Evolutionary conservation across 2,329 filamentous ascomycete species (phyloP).

Genomic region (Fusarium piperis): DNA sequence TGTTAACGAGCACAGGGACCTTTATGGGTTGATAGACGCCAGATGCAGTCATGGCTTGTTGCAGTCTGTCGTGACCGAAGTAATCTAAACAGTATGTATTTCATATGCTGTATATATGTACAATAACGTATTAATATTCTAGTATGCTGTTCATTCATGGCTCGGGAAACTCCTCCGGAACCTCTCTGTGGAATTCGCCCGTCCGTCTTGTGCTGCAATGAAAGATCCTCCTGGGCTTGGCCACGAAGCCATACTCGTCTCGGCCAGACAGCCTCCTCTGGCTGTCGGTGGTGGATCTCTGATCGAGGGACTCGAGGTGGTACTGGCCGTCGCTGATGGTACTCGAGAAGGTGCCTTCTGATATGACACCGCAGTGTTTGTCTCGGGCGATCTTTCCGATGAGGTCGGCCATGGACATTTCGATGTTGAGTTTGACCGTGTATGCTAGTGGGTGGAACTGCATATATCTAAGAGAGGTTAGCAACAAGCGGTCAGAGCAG

Average conservation of each 20-base stretch:
- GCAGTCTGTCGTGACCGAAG: neutral
- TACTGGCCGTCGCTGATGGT: slow-evolving; percentile 20
- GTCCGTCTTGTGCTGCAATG: slow-evolving; percentile 10
- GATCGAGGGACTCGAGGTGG: slow-evolving; percentile 7
- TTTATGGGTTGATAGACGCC: neutral
- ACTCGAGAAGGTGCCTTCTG: slow-evolving; percentile 31
- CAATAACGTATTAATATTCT: neutral
- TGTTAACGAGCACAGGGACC: no score
- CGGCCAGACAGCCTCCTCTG: neutral
- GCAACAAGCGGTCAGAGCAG: neutral
- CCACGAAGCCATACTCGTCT: neutral
- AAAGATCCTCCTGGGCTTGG: slow-evolving; percentile 25
- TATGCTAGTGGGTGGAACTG: slow-evolving; percentile 64
- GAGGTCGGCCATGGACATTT: slow-evolving; percentile 63
- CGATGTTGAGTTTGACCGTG: slow-evolving; percentile 64
- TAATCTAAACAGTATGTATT: neutral
- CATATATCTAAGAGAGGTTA: slow-evolving; percentile 46
- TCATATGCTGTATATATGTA: neutral
- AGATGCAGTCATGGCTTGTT: neutral
- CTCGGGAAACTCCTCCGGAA: slow-evolving; percentile 6
- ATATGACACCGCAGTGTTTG: slow-evolving; percentile 25
- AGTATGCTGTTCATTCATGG: neutral
- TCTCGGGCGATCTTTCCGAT: slow-evolving; percentile 53
- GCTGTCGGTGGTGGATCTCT: neutral
- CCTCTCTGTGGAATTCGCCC: slow-evolving; percentile 21